Base-by-base conservation (phyloP, 1,284 basidiomycete genomes). In the Ustilago crameri region DNA sequence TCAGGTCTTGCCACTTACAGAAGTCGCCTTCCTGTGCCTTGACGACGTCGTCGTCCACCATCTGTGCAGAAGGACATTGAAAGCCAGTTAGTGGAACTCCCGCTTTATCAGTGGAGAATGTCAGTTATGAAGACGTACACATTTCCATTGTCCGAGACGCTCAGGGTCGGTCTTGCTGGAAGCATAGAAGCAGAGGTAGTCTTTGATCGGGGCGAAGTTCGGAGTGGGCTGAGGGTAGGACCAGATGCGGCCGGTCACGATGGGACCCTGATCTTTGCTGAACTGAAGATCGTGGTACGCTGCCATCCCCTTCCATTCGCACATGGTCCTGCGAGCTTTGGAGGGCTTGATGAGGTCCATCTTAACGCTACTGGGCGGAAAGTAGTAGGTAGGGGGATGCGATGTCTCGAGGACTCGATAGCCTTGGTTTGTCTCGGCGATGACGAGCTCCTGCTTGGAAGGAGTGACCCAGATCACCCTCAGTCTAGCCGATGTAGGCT, bases 231-330 rank as follows among this genome's bases (percentile, higher is more conserved):
- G 59, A 18, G 76, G 74, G 45, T 82, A 82, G 14, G 75, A 76
- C 80, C 80, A 82, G 49, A 79, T 74, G 26, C 74, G 64, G 10
- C 73, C 80, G 10, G 30, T 23, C 24, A 75, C 65, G 35, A 70
- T 51, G 23, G 65, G 59, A 2, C 56, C 59, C 26, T 58, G 66
- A 38, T 71, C 60, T 18, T 61, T 64, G 58, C 46, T 57, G 32
- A 70, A 68, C 37, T 74, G 54, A 26, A 81, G 57, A 32, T 81
- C 79, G 48, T 80, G 73, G 51, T 81, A 81, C 4, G 55, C 52
- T 10, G 79, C 79, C 66, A 59, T 71, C 1, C 77, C 80, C 61
- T 82, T 82, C 80, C 80, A 82, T 47, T 82, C 80, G 65, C 80
- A 82, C 73, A 74, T 68, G 27, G 77, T 82, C 40, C 63, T 42